These are phyloP conservation scores for Spizellomyces punctatus DNA, from an alignment of 192 early-diverging fungal species.

Conservation along the genomic window DNA sequence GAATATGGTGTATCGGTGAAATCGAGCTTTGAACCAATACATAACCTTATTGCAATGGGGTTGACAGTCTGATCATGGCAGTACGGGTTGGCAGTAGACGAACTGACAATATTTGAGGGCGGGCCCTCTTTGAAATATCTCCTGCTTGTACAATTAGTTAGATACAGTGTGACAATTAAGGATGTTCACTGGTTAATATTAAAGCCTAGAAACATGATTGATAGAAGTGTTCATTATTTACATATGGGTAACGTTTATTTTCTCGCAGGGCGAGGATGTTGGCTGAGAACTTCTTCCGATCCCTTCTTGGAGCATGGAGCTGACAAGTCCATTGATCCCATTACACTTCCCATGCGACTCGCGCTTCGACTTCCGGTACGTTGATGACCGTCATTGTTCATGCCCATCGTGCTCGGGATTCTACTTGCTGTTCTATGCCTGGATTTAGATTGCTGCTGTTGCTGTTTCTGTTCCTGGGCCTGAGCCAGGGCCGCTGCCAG, in stretches of 20 bases:
- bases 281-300: neutral
- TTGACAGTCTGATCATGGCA: too few relatives aligned
- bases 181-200: too few relatives aligned
- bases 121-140: too few relatives aligned
- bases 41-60: neutral
- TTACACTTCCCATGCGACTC: neutral
- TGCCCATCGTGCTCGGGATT: neutral
- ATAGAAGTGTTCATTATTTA: too few relatives aligned
- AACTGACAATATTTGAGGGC: too few relatives aligned
- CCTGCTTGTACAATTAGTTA: too few relatives aligned
- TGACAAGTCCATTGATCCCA: neutral
- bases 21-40: slow-evolving; percentile 4
- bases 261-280: neutral
- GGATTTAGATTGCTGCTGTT: neutral
- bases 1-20: slow-evolving; percentile 23
- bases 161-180: too few relatives aligned
- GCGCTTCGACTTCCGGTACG: neutral
- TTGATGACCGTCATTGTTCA: neutral
- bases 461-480: neutral
- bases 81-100: too few relatives aligned
- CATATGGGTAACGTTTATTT: neutral
- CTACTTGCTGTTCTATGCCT: neutral
- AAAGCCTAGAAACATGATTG: too few relatives aligned
- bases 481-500: neutral
- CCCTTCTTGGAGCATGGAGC: neutral